These are phyloP conservation scores for Alternaria metachromatica DNA, from an alignment of 2,329 filamentous ascomycete species.

Conservation along the genomic window DNA sequence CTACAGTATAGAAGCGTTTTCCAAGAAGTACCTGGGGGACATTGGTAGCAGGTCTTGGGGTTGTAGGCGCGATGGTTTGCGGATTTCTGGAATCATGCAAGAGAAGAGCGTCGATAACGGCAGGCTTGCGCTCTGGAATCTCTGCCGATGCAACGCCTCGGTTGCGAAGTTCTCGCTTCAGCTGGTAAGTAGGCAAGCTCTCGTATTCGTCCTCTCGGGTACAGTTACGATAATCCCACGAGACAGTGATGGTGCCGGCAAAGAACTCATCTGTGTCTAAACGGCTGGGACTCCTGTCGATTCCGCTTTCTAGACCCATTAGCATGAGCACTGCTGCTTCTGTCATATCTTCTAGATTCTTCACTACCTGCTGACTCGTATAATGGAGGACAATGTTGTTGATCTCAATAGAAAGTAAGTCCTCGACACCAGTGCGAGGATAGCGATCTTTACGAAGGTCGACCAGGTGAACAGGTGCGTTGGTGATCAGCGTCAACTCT, in stretches of 20 bases:
- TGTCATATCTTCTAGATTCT: too few relatives aligned
- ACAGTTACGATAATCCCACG: background rate
- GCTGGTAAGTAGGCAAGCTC: background rate
- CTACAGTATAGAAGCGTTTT: background rate
- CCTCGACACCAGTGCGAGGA: background rate
- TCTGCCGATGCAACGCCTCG: background rate
- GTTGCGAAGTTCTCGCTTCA: background rate
- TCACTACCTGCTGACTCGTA: too few relatives aligned
- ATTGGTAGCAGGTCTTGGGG: too few relatives aligned
- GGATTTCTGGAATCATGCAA: too few relatives aligned
- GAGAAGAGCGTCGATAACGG: background rate
- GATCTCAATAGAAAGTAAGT: background rate
- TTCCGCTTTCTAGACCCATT: too few relatives aligned
- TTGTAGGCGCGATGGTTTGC: too few relatives aligned
- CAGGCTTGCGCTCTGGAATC: background rate
- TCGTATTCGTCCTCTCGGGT: background rate
- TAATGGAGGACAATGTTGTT: fast-evolving
- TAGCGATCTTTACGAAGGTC: background rate
- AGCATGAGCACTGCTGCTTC: too few relatives aligned
- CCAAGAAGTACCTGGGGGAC: too few relatives aligned
- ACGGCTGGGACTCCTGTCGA: background rate
- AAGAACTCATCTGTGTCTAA: background rate
- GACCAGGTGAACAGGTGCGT: background rate
- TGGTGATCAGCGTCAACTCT: background rate
- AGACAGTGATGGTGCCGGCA: background rate